Evolutionary conservation across 352 stramenopile species (phyloP), one percentile per base, ranked within the genome.

Genomic region (Phytophthora nicotianae): DNA sequence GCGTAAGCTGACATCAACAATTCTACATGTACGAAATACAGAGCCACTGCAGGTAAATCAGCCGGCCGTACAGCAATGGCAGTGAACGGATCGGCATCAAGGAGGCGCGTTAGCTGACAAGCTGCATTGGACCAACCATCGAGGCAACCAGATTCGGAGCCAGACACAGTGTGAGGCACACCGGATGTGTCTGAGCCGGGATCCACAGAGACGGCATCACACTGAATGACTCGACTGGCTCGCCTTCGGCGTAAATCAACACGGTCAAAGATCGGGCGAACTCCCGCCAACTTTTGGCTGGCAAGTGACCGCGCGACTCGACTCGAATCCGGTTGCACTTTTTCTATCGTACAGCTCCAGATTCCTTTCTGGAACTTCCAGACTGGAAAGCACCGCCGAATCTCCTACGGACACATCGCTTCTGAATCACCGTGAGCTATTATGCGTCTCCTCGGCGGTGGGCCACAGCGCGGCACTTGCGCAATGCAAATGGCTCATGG

Each of bases 101-200:
- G 9, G 29, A 35, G 29, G 29, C 29, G 4, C 29, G 29, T 35
- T 35, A 35, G 29, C 41, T 56, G 50, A 56, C 26, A 14, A 48
- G 26, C 19, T 21, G 24, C 58, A 51, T 43, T 49, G 21, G 49
- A n/a, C n/a, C 32, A 54, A 33, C 46, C 45, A 62, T 49, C 27
- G 23, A 26, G 33, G 55, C 37, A 10, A 33, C 5, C 45, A 57
- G 35, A 58, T 56, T 56, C 62, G 43, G 56, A 24, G 26, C 35
- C 14, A 23, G 41, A 10, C 16, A 26, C 45, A 52, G 32, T 5
- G 32, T 38, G 32, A 9, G 32, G 32, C 32, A 38, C 11, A 38
- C 56, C 14, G 62, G 55, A 70, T 70, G 40, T 70, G 62, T 62
- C 45, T 67, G 57, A 70, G 49, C 42, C 55, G 49, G 62, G 53